Percentiles rank a stretch among this genome's conserved stretches.
Evolutionary conservation across 768 basidiomycete genomes (phyloP).

Genomic region (Hydnum rufescens): DNA sequence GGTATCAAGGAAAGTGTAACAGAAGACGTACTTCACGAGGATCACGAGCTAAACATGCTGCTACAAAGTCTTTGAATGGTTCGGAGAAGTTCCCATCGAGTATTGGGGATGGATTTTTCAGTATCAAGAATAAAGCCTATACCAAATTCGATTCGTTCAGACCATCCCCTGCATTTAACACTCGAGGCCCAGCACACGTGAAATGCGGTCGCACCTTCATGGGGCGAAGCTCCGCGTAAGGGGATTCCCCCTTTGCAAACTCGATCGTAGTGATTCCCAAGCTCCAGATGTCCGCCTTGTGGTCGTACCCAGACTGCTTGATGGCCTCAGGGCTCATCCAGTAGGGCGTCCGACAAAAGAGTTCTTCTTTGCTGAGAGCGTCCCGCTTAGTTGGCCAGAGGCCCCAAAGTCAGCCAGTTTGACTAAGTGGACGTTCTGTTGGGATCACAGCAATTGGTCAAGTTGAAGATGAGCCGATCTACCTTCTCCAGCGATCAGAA

Average conservation of each 20-base stretch:
- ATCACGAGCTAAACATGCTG: slow-evolving; percentile 83
- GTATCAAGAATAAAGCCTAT: slow-evolving; percentile 92
- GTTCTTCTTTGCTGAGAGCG: slow-evolving; percentile 87
- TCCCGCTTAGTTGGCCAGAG: slow-evolving; percentile 88
- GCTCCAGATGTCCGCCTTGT: slow-evolving; percentile 98
- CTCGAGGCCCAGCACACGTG: slow-evolving; percentile 15
- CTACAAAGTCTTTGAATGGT: slow-evolving; percentile 84
- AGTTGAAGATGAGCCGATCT: background rate
- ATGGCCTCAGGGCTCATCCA: slow-evolving; percentile 99
- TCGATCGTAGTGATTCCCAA: slow-evolving; percentile 96
- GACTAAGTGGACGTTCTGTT: slow-evolving; percentile 24
- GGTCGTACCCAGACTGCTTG: slow-evolving; percentile 97
- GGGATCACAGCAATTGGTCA: too few relatives aligned
- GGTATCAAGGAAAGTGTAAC: slow-evolving; percentile 5
- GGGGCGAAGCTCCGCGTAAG: slow-evolving; percentile 93
- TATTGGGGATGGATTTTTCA: slow-evolving; percentile 86
- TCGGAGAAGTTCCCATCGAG: slow-evolving; percentile 85
- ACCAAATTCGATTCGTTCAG: background rate
- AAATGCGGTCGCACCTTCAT: slow-evolving; percentile 99
- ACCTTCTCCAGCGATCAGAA: slow-evolving; percentile 67
- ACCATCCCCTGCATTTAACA: background rate
- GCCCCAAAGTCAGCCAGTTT: slow-evolving; percentile 98
- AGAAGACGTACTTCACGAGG: slow-evolving; percentile 54
- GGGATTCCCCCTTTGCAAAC: slow-evolving; percentile 91
- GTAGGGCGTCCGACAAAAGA: slow-evolving; percentile 94